phyloP scores from a whole-genome alignment of 306 rosid genomes.

The Dryas alaskensis region DNA sequence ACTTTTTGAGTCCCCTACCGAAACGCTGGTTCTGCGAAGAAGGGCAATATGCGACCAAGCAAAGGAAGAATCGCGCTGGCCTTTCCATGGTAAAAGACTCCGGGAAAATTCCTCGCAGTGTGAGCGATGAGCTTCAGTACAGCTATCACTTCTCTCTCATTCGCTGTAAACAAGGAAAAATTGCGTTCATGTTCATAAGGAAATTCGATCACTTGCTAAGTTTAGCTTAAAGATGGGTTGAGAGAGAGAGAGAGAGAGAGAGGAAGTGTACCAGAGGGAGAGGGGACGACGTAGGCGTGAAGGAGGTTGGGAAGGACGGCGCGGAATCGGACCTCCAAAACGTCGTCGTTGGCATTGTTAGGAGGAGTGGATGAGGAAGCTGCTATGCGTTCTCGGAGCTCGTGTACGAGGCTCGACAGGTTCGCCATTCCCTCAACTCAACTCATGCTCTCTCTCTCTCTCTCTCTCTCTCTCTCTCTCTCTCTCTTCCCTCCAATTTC shows the following conservation, averaged over 20 bases:
- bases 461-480: neutral
- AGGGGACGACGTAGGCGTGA: constrained; percentile 57
- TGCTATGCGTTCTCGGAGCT: constrained; percentile 75
- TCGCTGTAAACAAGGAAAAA: constrained; percentile 32
- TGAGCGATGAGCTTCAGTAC: constrained; percentile 68
- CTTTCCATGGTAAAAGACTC: constrained; percentile 69
- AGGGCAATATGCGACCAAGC: constrained; percentile 70
- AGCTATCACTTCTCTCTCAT: constrained; percentile 68
- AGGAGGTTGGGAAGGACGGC: constrained; percentile 79
- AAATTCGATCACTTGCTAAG: neutral
- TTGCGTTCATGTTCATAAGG: neutral
- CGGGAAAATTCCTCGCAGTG: constrained; percentile 65
- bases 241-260: constrained; percentile 3
- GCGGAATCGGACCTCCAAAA: constrained; percentile 71
- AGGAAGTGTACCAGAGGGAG: constrained; percentile 49
- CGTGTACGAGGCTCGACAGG: constrained; percentile 69
- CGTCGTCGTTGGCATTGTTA: constrained; percentile 49
- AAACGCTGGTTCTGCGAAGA: constrained; percentile 65
- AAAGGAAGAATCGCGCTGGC: constrained; percentile 57
- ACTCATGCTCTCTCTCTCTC: constrained; percentile 18
- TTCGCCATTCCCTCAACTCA: constrained; percentile 40
- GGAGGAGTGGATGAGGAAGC: constrained; percentile 62
- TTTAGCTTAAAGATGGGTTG: neutral
- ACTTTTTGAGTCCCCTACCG: constrained; percentile 34
- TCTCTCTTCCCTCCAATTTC: constrained; percentile 36